Conservation (phyloP, 1,139 yeast genomes). For the Suhomyces atakaporum region DNA sequence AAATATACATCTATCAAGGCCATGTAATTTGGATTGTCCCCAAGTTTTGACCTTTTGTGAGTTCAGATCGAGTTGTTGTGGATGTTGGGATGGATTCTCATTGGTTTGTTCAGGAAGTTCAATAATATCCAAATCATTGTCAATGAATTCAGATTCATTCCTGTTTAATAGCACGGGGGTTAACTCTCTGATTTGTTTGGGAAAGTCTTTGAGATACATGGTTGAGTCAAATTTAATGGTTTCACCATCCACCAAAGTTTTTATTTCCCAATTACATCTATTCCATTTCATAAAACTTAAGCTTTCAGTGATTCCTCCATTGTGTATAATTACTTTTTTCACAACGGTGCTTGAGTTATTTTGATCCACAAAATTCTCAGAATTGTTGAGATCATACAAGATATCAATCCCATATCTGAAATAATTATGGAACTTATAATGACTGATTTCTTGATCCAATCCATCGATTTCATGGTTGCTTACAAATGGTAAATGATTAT, state of each 20-base stretch:
- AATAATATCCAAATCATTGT: conserved; percentile 41
- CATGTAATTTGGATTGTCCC: conserved; percentile 57
- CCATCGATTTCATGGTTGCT: conserved; percentile 5
- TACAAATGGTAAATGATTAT: conserved; percentile 20
- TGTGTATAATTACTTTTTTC: conserved; percentile 49
- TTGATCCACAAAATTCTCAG: conserved; percentile 17
- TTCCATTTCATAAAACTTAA: conserved; percentile 54
- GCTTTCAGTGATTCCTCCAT: conserved; percentile 51
- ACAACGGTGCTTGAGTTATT: conserved; percentile 29
- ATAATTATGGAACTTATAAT: conserved; percentile 55
- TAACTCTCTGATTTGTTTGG: conserved; percentile 22
- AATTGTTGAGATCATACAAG: conserved; percentile 43
- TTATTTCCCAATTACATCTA: conserved; percentile 42
- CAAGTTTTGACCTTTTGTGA: conserved; percentile 33
- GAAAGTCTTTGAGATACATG: conserved; percentile 39
- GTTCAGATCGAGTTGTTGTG: not conserved
- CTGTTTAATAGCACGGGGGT: conserved; percentile 52
- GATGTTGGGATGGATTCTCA: not conserved
- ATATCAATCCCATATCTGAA: conserved; percentile 56
- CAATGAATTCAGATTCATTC: conserved; percentile 50
- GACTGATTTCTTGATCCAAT: conserved; percentile 19
- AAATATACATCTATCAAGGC: conserved; percentile 49
- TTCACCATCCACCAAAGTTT: conserved; percentile 8
- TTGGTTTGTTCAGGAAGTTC: conserved; percentile 16
- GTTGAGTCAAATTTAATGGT: conserved; percentile 25